Evolutionary conservation across 805 yeast genomes (phyloP).

Genomic region (Ogataea polymorpha): DNA sequence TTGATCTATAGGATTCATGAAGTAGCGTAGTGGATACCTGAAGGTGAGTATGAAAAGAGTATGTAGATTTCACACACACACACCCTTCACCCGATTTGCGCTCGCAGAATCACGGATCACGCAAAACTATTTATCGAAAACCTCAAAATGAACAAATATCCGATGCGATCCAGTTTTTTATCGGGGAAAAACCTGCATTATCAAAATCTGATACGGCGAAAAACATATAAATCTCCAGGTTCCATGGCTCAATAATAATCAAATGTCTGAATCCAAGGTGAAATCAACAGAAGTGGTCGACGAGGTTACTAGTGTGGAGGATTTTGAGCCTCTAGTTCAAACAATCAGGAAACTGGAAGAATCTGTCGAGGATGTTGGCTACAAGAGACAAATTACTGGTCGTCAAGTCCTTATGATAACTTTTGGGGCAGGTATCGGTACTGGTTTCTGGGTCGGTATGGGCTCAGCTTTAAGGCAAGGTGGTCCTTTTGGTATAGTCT

Average conservation of each 20-base stretch:
- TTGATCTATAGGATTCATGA: too few relatives aligned
- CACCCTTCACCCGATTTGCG: too few relatives aligned
- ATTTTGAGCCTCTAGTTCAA: conserved; percentile 34
- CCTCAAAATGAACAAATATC: background rate
- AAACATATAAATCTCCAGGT: background rate
- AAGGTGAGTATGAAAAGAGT: too few relatives aligned
- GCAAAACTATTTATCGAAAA: too few relatives aligned
- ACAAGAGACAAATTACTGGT: conserved; percentile 32
- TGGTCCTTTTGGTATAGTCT: conserved; percentile 48
- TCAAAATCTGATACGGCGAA: background rate
- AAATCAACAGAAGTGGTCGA: conserved; percentile 6
- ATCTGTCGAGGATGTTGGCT: conserved; percentile 22
- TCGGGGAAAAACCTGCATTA: background rate
- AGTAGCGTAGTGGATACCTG: too few relatives aligned
- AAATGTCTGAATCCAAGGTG: background rate
- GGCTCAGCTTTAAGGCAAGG: conserved; percentile 45
- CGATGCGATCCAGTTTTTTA: background rate
- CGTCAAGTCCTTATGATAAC: conserved; percentile 71
- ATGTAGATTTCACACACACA: too few relatives aligned
- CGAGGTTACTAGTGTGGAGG: conserved; percentile 26
- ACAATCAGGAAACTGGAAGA: conserved; percentile 26
- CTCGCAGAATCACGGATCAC: too few relatives aligned
- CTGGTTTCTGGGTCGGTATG: conserved; percentile 61
- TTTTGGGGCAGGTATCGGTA: conserved; percentile 82
- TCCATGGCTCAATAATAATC: too few relatives aligned